These are phyloP conservation scores for Sporobolomyces phaffii DNA, from an alignment of 768 basidiomycete genomes.

Conservation along the genomic window DNA sequence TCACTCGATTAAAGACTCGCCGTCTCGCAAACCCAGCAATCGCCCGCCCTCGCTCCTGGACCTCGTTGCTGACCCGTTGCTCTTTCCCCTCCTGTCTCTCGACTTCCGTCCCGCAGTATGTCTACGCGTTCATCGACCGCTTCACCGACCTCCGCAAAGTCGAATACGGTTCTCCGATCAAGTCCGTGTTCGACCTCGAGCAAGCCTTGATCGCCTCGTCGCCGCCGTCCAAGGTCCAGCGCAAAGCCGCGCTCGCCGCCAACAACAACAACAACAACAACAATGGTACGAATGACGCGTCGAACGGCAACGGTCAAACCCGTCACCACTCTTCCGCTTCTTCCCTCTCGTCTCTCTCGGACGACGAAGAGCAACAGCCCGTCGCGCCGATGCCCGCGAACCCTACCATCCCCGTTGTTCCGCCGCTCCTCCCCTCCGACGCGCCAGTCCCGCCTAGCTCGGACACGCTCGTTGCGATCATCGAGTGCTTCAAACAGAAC, in stretches of 20 bases:
- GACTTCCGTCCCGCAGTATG: slow-evolving; percentile 15
- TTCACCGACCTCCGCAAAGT: slow-evolving; percentile 22
- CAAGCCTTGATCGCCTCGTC: slow-evolving; percentile 24
- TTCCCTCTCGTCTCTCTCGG: slow-evolving; percentile 17
- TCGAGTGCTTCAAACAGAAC: slow-evolving; percentile 5
- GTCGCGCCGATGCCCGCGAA: not conserved
- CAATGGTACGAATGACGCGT: not conserved
- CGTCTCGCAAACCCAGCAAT: not conserved
- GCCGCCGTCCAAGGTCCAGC: not conserved
- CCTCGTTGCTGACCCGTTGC: too few relatives aligned
- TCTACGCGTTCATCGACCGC: slow-evolving; percentile 21
- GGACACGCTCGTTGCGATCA: not conserved
- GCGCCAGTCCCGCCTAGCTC: not conserved
- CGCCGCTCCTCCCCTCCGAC: not conserved
- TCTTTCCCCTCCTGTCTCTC: not conserved
- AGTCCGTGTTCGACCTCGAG: slow-evolving; percentile 23
- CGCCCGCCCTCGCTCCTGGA: too few relatives aligned
- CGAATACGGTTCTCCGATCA: not conserved
- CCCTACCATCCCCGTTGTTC: slow-evolving; percentile 2
- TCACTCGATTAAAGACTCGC: slow-evolving; percentile 1
- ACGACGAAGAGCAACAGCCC: slow-evolving; percentile 1
- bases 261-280: slow-evolving; percentile 1
- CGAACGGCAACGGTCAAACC: not conserved
- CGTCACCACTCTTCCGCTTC: slow-evolving; percentile 4
- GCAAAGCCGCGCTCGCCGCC: not conserved